Percentiles rank a stretch among this genome's conserved stretches.
phyloP scores from a whole-genome alignment of 345 rosid species.

The Pistacia atlantica region DNA sequence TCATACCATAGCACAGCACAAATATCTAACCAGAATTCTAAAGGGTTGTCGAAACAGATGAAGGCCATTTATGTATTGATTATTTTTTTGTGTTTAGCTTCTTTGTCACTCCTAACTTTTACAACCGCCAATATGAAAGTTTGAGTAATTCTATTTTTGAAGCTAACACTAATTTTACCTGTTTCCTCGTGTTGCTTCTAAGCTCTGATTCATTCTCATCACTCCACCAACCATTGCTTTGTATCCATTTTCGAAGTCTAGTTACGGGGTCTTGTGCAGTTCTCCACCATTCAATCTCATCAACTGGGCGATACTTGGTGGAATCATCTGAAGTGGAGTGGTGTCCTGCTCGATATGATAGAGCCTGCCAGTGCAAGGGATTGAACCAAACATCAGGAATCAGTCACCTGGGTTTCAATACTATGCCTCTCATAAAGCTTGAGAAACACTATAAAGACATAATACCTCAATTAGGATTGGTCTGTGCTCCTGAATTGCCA shows the following conservation, averaged over 20 bases:
- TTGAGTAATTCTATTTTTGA: not conserved
- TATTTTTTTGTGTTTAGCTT: not conserved
- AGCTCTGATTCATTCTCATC: slow-evolving; percentile 59
- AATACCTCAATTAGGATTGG: slow-evolving; percentile 86
- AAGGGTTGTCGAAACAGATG: not conserved
- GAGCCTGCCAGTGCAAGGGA: slow-evolving; percentile 48
- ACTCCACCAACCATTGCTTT: slow-evolving; percentile 81
- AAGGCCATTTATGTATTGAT: not conserved
- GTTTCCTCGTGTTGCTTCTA: slow-evolving; percentile 57
- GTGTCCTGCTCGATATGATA: slow-evolving; percentile 87
- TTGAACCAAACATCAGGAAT: not conserved
- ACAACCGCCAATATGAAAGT: not conserved
- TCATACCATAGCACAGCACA: not conserved
- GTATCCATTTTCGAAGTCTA: slow-evolving; percentile 75
- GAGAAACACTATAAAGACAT: not conserved
- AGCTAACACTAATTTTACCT: slow-evolving; percentile 43
- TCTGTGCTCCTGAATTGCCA: slow-evolving; percentile 68
- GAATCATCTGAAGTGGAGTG: slow-evolving; percentile 98
- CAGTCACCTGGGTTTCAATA: not conserved
- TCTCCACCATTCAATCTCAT: slow-evolving; percentile 80
- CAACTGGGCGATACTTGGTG: slow-evolving; percentile 71
- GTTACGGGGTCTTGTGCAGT: slow-evolving; percentile 57
- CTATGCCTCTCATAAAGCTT: not conserved
- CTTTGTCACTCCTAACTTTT: not conserved
- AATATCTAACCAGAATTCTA: not conserved